Evolutionary conservation across 805 yeast species (phyloP), one percentile per base, ranked within the genome.

Genomic region (Geotrichum ghanense): DNA sequence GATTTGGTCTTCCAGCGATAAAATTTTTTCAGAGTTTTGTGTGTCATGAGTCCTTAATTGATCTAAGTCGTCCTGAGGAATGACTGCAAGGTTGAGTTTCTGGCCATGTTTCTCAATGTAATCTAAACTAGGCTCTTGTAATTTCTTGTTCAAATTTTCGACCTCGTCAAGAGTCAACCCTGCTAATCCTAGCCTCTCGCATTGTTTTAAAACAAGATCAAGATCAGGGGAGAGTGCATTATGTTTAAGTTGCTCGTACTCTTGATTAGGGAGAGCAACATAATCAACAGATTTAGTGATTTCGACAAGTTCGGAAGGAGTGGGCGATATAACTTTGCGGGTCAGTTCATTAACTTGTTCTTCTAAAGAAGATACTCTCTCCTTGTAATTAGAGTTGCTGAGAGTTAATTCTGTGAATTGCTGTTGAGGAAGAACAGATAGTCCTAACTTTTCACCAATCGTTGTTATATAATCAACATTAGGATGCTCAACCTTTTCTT

Each of bases 21-120:
- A 12, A 20, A 51, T n/a, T 37, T 50, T 54, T 3, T 47, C 52
- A n/a, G n/a, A n/a, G n/a, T n/a, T n/a, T n/a, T n/a, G n/a, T n/a
- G n/a, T n/a, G n/a, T n/a, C n/a, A n/a, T n/a, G n/a, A n/a, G n/a
- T n/a, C n/a, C n/a, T n/a, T n/a, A n/a, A n/a, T n/a, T n/a, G n/a
- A n/a, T n/a, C n/a, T 45, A 64, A 62, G 39, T 67, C 69, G 14
- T 58, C 66, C 22, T 59, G 52, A 2, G 66, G 48, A 12, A 69
- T 19, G 6, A 64, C 49, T 10, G 55, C 59, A n/a, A 62, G 58
- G 9, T 63, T 66, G 12, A 59, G 48, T 42, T 54, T 57, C 14
- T 47, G 51, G 12, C 60, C 61, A 41, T 51, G 49, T 14, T 45
- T 42, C 7, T 45, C 52, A 2, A 60, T 19, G 20, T 50, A 51